A percentile compares a stretch with the other conserved stretches of the same genome.
These are phyloP conservation scores for Dryas integrifolia DNA, from an alignment of 331 rosid species.

Conservation along the genomic window DNA sequence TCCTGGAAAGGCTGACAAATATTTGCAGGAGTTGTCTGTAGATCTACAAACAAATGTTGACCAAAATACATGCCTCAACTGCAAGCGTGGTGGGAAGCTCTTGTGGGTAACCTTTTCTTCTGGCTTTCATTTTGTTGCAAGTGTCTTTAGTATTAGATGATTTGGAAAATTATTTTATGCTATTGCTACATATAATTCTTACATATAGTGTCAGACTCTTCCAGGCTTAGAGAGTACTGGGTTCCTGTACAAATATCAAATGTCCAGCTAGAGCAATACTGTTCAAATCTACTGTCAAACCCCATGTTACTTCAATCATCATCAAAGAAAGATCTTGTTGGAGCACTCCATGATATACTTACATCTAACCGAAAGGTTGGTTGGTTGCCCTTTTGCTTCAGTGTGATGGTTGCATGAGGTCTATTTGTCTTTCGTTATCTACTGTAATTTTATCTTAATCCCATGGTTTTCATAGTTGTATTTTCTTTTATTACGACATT, in stretches of 20 bases:
- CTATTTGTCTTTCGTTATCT: not conserved
- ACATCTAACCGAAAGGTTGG: slow-evolving; percentile 64
- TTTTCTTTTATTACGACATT: slow-evolving; percentile 8
- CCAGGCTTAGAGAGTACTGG: slow-evolving; percentile 82
- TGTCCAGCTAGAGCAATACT: slow-evolving; percentile 89
- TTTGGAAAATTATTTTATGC: slow-evolving; percentile 1
- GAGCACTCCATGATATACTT: slow-evolving; percentile 59
- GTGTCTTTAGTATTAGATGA: slow-evolving; percentile 1
- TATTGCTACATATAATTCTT: not conserved
- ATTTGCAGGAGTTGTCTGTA: slow-evolving; percentile 32
- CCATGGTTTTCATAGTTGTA: slow-evolving; percentile 1
- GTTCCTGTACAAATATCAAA: slow-evolving; percentile 74
- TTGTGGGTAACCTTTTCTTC: slow-evolving; percentile 57
- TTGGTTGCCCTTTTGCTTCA: slow-evolving; percentile 28
- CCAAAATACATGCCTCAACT: slow-evolving; percentile 47
- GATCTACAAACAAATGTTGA: slow-evolving; percentile 32
- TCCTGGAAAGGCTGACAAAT: slow-evolving; percentile 25
- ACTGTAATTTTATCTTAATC: not conserved
- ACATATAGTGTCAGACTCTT: slow-evolving; percentile 27
- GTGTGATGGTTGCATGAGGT: slow-evolving; percentile 27
- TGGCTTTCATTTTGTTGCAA: slow-evolving; percentile 25
- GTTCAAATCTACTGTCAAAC: slow-evolving; percentile 63
- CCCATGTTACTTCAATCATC: slow-evolving; percentile 53
- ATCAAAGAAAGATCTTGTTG: slow-evolving; percentile 47
- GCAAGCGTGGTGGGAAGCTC: slow-evolving; percentile 67